Evolutionary conservation across 345 rosid genomes (phyloP).

Genomic region (Corchorus capsularis): DNA sequence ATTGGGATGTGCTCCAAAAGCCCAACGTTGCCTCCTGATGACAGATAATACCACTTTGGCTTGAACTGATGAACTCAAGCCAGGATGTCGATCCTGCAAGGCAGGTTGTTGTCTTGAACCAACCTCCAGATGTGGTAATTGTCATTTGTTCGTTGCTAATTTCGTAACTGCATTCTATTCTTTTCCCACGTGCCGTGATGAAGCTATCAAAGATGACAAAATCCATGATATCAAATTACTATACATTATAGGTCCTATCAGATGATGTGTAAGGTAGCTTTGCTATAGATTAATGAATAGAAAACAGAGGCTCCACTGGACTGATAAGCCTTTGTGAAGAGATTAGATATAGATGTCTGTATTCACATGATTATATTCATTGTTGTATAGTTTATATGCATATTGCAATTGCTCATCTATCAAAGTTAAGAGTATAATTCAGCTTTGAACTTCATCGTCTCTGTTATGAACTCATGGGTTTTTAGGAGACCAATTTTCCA

Average conservation of each 20-base stretch:
- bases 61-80: neutral
- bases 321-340: neutral
- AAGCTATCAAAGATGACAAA: neutral
- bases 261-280: neutral
- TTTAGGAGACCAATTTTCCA: neutral
- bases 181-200: neutral
- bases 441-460: neutral
- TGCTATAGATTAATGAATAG: neutral
- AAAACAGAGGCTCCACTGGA: neutral
- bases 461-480: neutral
- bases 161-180: neutral
- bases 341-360: too few relatives aligned
- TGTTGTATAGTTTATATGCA: too few relatives aligned
- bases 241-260: neutral
- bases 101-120: neutral
- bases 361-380: too few relatives aligned
- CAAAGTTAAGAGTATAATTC: neutral
- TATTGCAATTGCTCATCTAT: neutral
- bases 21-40: slow-evolving; percentile 69
- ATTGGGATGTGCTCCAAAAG: slow-evolving; percentile 71
- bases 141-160: neutral
- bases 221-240: neutral
- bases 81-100: neutral
- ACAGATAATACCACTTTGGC: slow-evolving; percentile 25
- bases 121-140: neutral